These are phyloP conservation scores for Helotiales sp. DNA, from an alignment of 2,329 filamentous ascomycete species.

Conservation along the genomic window DNA sequence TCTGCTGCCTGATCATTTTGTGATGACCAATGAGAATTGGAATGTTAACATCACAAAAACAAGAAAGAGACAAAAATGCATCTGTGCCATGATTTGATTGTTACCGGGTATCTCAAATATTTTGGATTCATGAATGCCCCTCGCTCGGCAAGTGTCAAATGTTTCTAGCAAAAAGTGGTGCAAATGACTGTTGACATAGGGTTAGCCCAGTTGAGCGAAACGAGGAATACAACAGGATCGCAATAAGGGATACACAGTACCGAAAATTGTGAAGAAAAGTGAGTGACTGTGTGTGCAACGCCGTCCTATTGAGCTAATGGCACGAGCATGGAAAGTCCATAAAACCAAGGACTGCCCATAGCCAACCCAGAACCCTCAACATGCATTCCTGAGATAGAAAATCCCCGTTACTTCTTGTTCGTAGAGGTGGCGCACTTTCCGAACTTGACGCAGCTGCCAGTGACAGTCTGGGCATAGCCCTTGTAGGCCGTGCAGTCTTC, in stretches of 20 bases:
- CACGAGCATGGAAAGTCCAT: neutral
- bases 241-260: too few species aligned
- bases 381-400: neutral
- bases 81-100: neutral
- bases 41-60: neutral
- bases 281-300: too few species aligned
- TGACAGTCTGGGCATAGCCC: neutral
- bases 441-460: slow-evolving; percentile 6
- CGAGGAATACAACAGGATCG: too few species aligned
- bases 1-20: neutral
- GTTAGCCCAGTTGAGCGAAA: too few species aligned
- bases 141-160: too few species aligned
- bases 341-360: neutral
- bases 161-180: neutral
- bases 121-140: too few species aligned
- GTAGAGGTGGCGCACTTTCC: neutral
- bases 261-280: too few species aligned
- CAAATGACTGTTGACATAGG: neutral
- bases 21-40: neutral
- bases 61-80: too few species aligned
- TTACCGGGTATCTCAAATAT: too few species aligned
- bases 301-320: too few species aligned
- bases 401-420: neutral
- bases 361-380: too few species aligned
- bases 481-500: neutral